These are phyloP conservation scores for Raphidocelis subcapitata DNA, from an alignment of 139 green algal species.

Conservation along the genomic window DNA sequence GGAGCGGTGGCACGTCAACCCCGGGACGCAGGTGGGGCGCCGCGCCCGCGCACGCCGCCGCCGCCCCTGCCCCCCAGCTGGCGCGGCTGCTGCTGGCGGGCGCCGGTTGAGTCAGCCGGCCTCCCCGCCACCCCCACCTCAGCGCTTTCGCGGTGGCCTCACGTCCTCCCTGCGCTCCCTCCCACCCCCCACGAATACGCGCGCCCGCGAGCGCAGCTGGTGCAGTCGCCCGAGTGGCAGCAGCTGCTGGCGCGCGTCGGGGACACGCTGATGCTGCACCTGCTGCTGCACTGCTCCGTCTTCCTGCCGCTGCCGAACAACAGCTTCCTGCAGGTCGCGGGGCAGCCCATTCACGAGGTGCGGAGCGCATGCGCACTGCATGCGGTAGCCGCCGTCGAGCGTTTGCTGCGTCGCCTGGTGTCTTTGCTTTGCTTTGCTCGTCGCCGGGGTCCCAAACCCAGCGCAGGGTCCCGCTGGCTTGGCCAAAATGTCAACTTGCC, in stretches of 20 bases:
- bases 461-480: too few relatives aligned
- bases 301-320: slow-evolving; percentile 58
- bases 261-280: slow-evolving; percentile 66
- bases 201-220: neutral
- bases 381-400: too few relatives aligned
- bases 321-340: slow-evolving; percentile 64
- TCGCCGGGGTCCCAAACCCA: too few relatives aligned
- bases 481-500: neutral
- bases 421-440: too few relatives aligned
- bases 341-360: slow-evolving; percentile 43
- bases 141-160: slow-evolving; percentile 7
- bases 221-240: slow-evolving; percentile 35
- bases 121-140: too few relatives aligned
- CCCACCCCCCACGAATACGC: slow-evolving; percentile 8
- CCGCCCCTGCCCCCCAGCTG: neutral
- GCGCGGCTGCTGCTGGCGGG: too few relatives aligned
- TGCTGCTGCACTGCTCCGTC: slow-evolving; percentile 62
- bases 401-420: neutral
- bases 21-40: slow-evolving; percentile 5
- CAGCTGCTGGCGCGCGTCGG: slow-evolving; percentile 63
- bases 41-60: too few relatives aligned
- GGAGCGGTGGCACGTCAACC: slow-evolving; percentile 45
- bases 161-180: neutral
- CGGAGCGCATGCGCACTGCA: neutral
- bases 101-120: too few relatives aligned